phyloP scores from a whole-genome alignment of 2,329 filamentous ascomycete species.

The Claviceps humidiphila region DNA sequence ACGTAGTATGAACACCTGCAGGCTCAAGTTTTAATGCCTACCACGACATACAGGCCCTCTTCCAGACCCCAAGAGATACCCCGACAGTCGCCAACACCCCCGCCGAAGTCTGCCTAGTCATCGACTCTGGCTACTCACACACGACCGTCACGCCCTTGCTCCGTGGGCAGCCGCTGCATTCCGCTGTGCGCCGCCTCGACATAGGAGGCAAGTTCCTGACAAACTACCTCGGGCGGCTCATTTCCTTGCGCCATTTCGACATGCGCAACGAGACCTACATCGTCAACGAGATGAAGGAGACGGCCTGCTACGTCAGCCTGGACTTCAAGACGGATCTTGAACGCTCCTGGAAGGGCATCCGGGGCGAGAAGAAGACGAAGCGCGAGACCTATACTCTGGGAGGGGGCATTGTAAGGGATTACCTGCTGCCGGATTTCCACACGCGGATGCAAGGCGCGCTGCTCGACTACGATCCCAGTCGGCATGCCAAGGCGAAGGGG shows the following conservation, averaged over 20 bases:
- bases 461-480: conserved; percentile 61
- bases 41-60: conserved; percentile 59
- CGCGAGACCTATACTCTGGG: conserved; percentile 35
- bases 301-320: conserved; percentile 66
- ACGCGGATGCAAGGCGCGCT: conserved; percentile 50
- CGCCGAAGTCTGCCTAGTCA: conserved; percentile 69
- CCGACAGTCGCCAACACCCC: conserved; percentile 33
- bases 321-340: conserved; percentile 73
- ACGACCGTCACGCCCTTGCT: conserved; percentile 83
- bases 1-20: conserved; percentile 17
- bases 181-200: conserved; percentile 71
- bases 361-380: conserved; percentile 40
- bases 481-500: conserved; percentile 35
- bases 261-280: conserved; percentile 90
- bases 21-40: conserved; percentile 69
- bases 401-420: conserved; percentile 67
- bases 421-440: conserved; percentile 75
- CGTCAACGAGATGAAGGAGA: conserved; percentile 92
- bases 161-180: conserved; percentile 65
- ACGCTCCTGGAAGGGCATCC: conserved; percentile 66
- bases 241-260: conserved; percentile 86
- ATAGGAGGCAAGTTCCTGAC: conserved; percentile 88
- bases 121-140: conserved; percentile 88
- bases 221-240: conserved; percentile 79
- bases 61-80: conserved; percentile 43